Evolutionary conservation across 1,284 basidiomycete species (phyloP).

Genomic region (Athelia psychrophila): DNA sequence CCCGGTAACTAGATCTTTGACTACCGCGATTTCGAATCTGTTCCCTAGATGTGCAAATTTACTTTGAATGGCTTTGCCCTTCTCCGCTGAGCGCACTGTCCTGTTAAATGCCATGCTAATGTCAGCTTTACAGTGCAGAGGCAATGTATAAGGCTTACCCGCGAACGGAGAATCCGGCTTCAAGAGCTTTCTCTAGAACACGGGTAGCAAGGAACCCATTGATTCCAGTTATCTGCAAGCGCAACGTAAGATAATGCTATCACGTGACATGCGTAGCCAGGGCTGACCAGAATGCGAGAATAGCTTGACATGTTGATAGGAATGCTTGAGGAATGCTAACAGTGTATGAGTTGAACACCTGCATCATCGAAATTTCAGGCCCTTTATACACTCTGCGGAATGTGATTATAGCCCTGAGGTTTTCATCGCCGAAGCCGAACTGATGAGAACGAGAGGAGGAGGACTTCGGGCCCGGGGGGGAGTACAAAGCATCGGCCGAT

Average conservation of each 20-base stretch:
- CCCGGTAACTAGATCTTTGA: constrained; percentile 18
- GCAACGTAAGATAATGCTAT: background rate
- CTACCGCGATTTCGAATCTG: constrained; percentile 15
- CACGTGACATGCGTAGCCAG: background rate
- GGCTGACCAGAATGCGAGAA: background rate
- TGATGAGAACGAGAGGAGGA: too few relatives aligned
- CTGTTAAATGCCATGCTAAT: background rate
- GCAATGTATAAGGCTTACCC: background rate
- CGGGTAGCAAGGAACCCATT: background rate
- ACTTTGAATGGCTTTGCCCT: background rate
- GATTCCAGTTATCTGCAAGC: background rate
- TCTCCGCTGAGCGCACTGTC: background rate
- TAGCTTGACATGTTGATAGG: background rate
- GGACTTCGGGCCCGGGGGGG: too few relatives aligned
- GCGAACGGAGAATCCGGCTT: background rate
- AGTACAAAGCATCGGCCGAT: too few relatives aligned
- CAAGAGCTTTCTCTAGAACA: background rate
- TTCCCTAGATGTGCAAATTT: background rate
- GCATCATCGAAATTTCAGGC: too few relatives aligned
- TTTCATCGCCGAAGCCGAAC: too few relatives aligned
- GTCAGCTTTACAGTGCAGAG: background rate
- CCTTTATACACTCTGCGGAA: too few relatives aligned
- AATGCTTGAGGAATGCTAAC: too few relatives aligned
- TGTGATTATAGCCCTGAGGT: too few relatives aligned
- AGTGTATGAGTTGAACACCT: too few relatives aligned